Evolutionary conservation across 257 asterid species (phyloP), one percentile per base, ranked within the genome.

Genomic region (Paulownia fortunei): DNA sequence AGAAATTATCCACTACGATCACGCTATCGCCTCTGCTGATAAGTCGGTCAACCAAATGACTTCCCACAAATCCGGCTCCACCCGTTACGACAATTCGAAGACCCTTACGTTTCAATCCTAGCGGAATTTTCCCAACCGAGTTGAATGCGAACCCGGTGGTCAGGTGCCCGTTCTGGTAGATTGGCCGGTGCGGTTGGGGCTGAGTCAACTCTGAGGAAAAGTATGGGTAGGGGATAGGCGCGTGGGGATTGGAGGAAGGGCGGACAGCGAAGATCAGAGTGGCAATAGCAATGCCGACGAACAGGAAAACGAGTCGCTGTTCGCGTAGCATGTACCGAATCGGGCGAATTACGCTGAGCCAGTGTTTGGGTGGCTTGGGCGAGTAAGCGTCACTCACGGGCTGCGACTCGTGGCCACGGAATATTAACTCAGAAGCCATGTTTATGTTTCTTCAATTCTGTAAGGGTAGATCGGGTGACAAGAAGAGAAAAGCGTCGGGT

Each of bases 41-140:
- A 80, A 93, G 58, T 2, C 98, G 97, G 77, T 95, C 99, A 72
- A 95, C 99, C 26, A 95, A 77, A 61, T 95, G 99, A 75, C 99
- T 94, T 11, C 98, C 98, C 0, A 94, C 99, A 76, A 94, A 94
- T 0, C 99, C 99, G 5, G 99, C 98, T 2, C 99, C 99, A 23
- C 99, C 99, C 0, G 99, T 95, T 0, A 95, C 99, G 41, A 95
- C 93, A 60, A 95, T 93, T 69, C 99, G 86, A 69, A 86, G 67
- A 5, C 94, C 89, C 82, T 90, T 91, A 16, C 96, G 85, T 27
- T 91, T 87, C 56, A 95, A 77, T 0, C 98, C 99, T 8, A 95
- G 76, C 8, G 98, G 98, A 36, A 94, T 88, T 86, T 91, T 94
- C 21, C 99, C 98, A 6, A 89, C 94, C n/a, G 89, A 88, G 81